phyloP scores from a whole-genome alignment of 495 filamentous ascomycete genomes.

The Diplogelasinospora grovesii region DNA sequence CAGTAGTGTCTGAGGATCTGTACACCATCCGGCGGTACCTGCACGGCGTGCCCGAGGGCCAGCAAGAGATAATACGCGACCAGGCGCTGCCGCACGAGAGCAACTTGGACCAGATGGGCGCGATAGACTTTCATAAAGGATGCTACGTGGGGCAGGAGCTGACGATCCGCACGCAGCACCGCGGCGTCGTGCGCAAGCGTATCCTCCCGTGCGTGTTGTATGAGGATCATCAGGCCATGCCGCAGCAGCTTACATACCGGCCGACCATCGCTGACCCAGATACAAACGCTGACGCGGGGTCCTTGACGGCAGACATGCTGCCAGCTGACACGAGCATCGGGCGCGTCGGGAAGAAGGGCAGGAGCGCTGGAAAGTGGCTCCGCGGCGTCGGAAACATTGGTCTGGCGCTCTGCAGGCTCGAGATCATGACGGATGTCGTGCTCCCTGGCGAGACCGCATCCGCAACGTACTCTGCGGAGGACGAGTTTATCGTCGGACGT shows the following conservation, averaged over 20 bases:
- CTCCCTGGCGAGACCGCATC: slow-evolving; percentile 56
- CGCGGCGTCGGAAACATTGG: slow-evolving; percentile 75
- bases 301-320: slow-evolving; percentile 14
- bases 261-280: slow-evolving; percentile 15
- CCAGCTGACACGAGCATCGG: slow-evolving; percentile 35
- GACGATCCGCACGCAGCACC: slow-evolving; percentile 90
- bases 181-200: slow-evolving; percentile 84
- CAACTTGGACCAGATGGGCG: slow-evolving; percentile 77
- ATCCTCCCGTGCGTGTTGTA: slow-evolving; percentile 84
- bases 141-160: slow-evolving; percentile 97
- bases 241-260: slow-evolving; percentile 41
- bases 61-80: slow-evolving; percentile 62
- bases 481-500: slow-evolving; percentile 41
- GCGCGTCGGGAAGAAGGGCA: slow-evolving; percentile 44
- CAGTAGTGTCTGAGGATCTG: slow-evolving; percentile 22
- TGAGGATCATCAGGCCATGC: slow-evolving; percentile 20
- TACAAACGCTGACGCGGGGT: slow-evolving; percentile 11
- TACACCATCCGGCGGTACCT: slow-evolving; percentile 71
- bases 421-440: slow-evolving; percentile 74
- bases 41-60: slow-evolving; percentile 77
- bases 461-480: slow-evolving; percentile 28
- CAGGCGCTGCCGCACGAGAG: slow-evolving; percentile 70
- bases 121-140: slow-evolving; percentile 87
- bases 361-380: slow-evolving; percentile 72
- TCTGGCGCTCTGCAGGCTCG: slow-evolving; percentile 79